phyloP scores from a whole-genome alignment of 371 early-diverging fungal species.

The Haplosporangium sp. region DNA sequence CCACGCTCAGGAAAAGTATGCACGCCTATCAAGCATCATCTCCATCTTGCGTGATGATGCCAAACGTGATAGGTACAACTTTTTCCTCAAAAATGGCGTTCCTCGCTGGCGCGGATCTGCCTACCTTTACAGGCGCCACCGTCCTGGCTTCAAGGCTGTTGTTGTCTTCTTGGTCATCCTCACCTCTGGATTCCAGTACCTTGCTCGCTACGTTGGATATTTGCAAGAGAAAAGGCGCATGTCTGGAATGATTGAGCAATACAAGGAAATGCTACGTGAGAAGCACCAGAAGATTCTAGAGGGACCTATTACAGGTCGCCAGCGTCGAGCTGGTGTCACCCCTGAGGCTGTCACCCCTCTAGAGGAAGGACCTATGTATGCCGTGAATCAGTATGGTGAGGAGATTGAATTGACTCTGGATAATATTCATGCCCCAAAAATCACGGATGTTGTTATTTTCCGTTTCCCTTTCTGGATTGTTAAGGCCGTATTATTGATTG shows the following conservation, averaged over 20 bases:
- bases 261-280: slow-evolving; percentile 51
- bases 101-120: slow-evolving; percentile 90
- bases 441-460: slow-evolving; percentile 31
- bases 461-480: slow-evolving; percentile 53
- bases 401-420: slow-evolving; percentile 52
- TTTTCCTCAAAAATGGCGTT: slow-evolving; percentile 90
- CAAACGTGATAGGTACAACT: slow-evolving; percentile 83
- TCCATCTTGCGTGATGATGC: slow-evolving; percentile 74
- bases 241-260: slow-evolving; percentile 52
- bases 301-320: slow-evolving; percentile 50
- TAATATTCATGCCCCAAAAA: slow-evolving; percentile 42
- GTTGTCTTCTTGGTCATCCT: slow-evolving; percentile 66
- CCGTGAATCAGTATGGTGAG: slow-evolving; percentile 54
- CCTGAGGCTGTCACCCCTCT: slow-evolving; percentile 42
- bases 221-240: slow-evolving; percentile 73
- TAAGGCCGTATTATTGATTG: slow-evolving; percentile 24
- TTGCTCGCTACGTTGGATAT: slow-evolving; percentile 73
- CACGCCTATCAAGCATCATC: slow-evolving; percentile 75
- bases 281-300: slow-evolving; percentile 45
- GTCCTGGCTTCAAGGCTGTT: slow-evolving; percentile 82
- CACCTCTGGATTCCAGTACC: slow-evolving; percentile 72
- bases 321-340: slow-evolving; percentile 41
- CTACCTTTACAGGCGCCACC: slow-evolving; percentile 81
- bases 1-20: slow-evolving; percentile 71
- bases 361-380: slow-evolving; percentile 50